Percentiles rank a stretch among this genome's conserved stretches.
Evolutionary conservation across 2,329 filamentous ascomycete species (phyloP).

Genomic region (Pseudogymnoascus destructans): DNA sequence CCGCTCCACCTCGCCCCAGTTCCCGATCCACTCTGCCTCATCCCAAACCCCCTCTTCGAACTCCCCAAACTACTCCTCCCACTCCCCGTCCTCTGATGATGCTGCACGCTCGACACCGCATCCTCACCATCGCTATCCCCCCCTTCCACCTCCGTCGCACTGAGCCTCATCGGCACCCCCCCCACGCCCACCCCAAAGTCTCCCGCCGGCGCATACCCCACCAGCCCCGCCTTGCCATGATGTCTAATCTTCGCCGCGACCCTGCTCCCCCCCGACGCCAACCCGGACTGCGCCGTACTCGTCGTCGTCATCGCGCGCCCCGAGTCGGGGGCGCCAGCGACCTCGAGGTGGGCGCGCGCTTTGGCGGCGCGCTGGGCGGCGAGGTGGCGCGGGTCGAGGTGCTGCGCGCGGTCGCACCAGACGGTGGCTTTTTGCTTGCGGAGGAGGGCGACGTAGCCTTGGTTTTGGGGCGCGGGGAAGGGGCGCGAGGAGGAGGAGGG

Average conservation of each 20-base stretch:
- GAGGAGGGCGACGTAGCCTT: slow-evolving; percentile 75
- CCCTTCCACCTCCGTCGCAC: slow-evolving; percentile 88
- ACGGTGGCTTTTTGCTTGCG: slow-evolving; percentile 95
- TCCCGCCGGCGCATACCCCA: slow-evolving; percentile 63
- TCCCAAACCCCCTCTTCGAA: slow-evolving; percentile 24
- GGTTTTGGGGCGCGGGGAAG: slow-evolving; percentile 11
- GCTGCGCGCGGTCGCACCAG: slow-evolving; percentile 91
- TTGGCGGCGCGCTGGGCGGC: slow-evolving; percentile 81
- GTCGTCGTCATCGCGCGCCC: slow-evolving; percentile 14
- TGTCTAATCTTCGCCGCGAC: slow-evolving; percentile 81
- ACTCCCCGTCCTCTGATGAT: slow-evolving; percentile 60
- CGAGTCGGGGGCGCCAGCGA: slow-evolving; percentile 40
- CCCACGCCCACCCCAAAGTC: slow-evolving; percentile 57
- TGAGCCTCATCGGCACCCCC: slow-evolving; percentile 80
- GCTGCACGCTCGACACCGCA: slow-evolving; percentile 32
- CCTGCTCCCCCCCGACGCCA: slow-evolving; percentile 32
- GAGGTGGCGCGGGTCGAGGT: slow-evolving; percentile 72
- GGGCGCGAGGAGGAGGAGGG: slow-evolving; percentile 59
- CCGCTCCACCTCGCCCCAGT: background rate
- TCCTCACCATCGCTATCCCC: slow-evolving; percentile 65
- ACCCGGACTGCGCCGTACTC: slow-evolving; percentile 26
- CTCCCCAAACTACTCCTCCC: slow-evolving; percentile 49
- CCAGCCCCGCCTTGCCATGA: slow-evolving; percentile 63
- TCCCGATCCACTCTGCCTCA: background rate
- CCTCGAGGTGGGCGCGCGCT: slow-evolving; percentile 71